phyloP scores from a whole-genome alignment of 164 flowering plant genomes.

The Protea cynaroides region DNA sequence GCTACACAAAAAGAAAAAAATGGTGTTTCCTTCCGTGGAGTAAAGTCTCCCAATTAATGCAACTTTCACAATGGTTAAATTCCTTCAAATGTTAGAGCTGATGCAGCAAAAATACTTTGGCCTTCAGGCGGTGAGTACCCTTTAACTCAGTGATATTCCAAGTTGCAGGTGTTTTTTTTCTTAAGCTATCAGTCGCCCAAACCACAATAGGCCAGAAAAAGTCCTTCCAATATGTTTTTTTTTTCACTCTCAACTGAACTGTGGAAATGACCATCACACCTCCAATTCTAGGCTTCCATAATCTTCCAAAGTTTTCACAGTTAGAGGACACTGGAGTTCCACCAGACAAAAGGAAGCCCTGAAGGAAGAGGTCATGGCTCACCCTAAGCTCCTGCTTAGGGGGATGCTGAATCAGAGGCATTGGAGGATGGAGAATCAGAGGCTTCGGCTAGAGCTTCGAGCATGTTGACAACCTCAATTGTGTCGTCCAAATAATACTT shows the following conservation, averaged over 20 bases:
- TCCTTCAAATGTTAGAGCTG: neutral
- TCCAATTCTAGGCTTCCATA: constrained; percentile 1
- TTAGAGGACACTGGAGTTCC: constrained; percentile 6
- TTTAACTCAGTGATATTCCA: neutral
- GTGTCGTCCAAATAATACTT: constrained; percentile 56
- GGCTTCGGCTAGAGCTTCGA: constrained; percentile 38
- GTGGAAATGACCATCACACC: neutral
- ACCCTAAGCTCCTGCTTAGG: constrained; percentile 7
- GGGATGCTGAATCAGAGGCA: constrained; percentile 30
- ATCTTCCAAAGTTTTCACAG: neutral
- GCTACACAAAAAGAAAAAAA: constrained; percentile 1
- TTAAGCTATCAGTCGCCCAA: neutral
- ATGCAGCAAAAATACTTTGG: neutral
- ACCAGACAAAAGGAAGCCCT: neutral
- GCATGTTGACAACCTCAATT: constrained; percentile 38
- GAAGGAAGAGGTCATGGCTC: constrained; percentile 14
- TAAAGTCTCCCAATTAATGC: constrained; percentile 2
- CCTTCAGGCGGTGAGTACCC: neutral
- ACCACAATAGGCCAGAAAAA: neutral
- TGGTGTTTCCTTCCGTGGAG: constrained; percentile 6
- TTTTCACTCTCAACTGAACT: constrained; percentile 15
- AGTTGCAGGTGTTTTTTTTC: constrained; percentile 1
- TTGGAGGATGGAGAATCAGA: constrained; percentile 29
- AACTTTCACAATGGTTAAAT: neutral
- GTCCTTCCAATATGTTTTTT: constrained; percentile 8